Evolutionary conservation across 2,329 filamentous ascomycete genomes (phyloP), one percentile per base, ranked within the genome.

Genomic region (Coniochaeta sp.): DNA sequence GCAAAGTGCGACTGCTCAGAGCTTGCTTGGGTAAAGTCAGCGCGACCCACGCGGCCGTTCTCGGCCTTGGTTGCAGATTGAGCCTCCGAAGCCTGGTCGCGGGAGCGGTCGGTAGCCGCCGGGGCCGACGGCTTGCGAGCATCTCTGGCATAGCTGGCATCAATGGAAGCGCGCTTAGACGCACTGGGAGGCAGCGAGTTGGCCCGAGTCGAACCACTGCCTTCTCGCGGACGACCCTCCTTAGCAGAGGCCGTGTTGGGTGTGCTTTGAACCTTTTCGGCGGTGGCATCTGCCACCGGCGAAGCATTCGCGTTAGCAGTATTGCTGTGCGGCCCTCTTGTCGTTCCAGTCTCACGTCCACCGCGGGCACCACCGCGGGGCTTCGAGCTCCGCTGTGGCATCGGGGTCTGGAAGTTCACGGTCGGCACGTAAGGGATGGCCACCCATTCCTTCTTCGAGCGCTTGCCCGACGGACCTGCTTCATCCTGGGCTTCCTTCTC

Each of bases 381-480:
- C 64, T 81, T 83, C 34, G 78, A 71, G 59, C 76, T 75, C 63
- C 81, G 80, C 54, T 74, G 75, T 16, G 88, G 86, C 44, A 96
- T 73, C 30, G 89, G 91, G 0, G 95, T 97, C 71, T 91, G 89
- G 74, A 96, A 98, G 61, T 88, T 87, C 56, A 95, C 91, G 16
- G 86, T 89, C 9, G 92, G 93, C 14, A 90, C 91, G 69, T 93
- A 93, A 36, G 88, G 85, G 60, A 97, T 84, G 1, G 87, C 83
- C 61, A 90, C 87, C 93, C 95, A 98, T 69, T 92, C 90, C 68
- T 89, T 86, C 78, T 96, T 73, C 78, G 84, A 67, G 26, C 75
- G 69, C 68, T 82, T 83, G 17, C 16, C 7, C 56, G 69, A 68
- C 62, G 76, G 66, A 66, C 72, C 67, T 70, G 80, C 67, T 59